phyloP scores from a whole-genome alignment of 2,329 filamentous ascomycete genomes.

The Pseudonectria buxi region DNA sequence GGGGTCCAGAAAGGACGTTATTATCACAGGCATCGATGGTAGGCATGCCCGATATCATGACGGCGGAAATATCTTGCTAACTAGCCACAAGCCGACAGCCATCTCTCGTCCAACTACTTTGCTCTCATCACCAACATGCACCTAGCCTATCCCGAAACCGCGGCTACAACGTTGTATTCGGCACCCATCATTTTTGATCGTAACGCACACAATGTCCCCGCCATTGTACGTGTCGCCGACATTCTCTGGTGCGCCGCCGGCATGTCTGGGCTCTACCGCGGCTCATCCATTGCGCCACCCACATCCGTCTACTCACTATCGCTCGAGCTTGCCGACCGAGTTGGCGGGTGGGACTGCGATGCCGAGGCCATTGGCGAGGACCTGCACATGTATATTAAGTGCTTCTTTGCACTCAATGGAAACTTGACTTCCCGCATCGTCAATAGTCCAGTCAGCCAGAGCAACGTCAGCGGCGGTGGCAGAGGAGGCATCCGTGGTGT shows the following conservation, averaged over 20 bases:
- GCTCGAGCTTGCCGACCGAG: conserved; percentile 58
- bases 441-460: conserved; percentile 64
- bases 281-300: conserved; percentile 59
- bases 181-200: conserved; percentile 69
- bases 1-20: conserved; percentile 49
- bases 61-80: conserved; percentile 1
- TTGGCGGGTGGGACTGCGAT: conserved; percentile 66
- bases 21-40: conserved; percentile 70
- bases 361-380: conserved; percentile 69
- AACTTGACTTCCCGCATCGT: conserved; percentile 59
- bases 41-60: conserved; percentile 25
- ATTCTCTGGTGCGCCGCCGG: conserved; percentile 66
- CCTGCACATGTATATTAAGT: conserved; percentile 72
- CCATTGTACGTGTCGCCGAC: conserved; percentile 64
- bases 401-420: conserved; percentile 67
- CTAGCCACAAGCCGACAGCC: conserved; percentile 54
- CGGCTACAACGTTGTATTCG: conserved; percentile 57
- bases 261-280: conserved; percentile 59
- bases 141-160: conserved; percentile 50
- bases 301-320: conserved; percentile 69
- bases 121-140: conserved; percentile 58
- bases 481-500: conserved; percentile 47
- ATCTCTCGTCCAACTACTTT: conserved; percentile 63
- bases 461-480: conserved; percentile 58
- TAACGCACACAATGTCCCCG: conserved; percentile 61